Conservation (phyloP, 2,329 filamentous ascomycete genomes). For the Calonectria pseudoreteaudii region DNA sequence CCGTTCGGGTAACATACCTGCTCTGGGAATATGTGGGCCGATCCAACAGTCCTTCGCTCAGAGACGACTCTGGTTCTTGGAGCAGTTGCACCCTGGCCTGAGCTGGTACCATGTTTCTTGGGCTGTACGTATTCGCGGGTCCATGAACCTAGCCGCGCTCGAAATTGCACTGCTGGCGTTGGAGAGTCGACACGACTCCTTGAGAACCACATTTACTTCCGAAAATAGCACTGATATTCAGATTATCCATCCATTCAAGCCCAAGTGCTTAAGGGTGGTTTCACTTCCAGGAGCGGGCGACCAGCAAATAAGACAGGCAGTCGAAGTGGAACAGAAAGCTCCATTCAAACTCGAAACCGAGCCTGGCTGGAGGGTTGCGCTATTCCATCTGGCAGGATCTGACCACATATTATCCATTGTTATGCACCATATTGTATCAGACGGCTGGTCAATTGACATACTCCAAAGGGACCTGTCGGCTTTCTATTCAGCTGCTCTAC, state of each 20-base stretch:
- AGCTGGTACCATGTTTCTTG: background rate
- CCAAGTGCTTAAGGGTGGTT: background rate
- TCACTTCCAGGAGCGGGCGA: background rate
- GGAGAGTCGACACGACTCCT: background rate
- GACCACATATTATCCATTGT: slow-evolving; percentile 26
- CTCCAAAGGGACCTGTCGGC: slow-evolving; percentile 21
- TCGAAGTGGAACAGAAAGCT: background rate
- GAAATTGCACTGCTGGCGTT: background rate
- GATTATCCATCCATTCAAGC: background rate
- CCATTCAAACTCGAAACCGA: background rate
- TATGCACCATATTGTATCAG: slow-evolving; percentile 40
- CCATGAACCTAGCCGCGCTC: background rate
- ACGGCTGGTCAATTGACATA: slow-evolving; percentile 39
- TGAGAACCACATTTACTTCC: background rate
- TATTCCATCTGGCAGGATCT: background rate
- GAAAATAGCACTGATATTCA: background rate
- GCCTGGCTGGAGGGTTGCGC: background rate
- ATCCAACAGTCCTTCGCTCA: background rate
- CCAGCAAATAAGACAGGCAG: background rate
- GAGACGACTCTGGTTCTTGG: background rate
- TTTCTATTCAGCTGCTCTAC: slow-evolving; percentile 31
- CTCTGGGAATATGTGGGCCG: background rate
- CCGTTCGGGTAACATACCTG: background rate
- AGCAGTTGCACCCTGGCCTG: background rate
- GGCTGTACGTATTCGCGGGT: background rate